Conservation (phyloP, 2,329 filamentous ascomycete species). For the Hymenotorrendiella dingleyae region DNA sequence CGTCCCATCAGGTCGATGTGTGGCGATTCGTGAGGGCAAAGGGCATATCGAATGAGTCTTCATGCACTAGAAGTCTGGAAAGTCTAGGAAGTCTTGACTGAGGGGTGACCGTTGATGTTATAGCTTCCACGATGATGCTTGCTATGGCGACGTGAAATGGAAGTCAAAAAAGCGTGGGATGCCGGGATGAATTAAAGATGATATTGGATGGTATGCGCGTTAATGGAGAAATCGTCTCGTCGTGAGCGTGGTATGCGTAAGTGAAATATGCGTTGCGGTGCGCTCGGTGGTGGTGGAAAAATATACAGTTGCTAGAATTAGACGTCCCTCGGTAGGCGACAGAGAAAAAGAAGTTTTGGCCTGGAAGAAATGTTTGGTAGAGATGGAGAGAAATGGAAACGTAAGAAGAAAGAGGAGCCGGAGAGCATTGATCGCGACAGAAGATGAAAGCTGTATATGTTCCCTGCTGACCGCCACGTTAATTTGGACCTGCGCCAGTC, state of each 20-base stretch:
- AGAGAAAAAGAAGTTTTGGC: too few relatives aligned
- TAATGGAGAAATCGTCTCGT: conserved; percentile 5
- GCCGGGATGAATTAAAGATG: neutral
- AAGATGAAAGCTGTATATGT: neutral
- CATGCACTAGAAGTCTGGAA: neutral
- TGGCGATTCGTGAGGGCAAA: neutral
- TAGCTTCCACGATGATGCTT: conserved; percentile 7
- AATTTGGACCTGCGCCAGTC: conserved; percentile 3
- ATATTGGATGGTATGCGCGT: neutral
- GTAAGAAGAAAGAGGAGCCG: neutral
- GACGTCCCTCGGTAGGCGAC: neutral
- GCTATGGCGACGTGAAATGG: neutral
- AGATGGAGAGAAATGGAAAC: conserved; percentile 4
- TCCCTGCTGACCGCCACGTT: neutral
- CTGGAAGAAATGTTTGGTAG: too few relatives aligned
- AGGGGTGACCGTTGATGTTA: conserved; percentile 1
- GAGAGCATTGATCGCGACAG: conserved; percentile 1
- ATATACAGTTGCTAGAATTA: neutral
- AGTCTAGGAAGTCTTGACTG: neutral
- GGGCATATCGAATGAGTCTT: conserved; percentile 1
- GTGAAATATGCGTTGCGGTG: neutral
- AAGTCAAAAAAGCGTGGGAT: neutral
- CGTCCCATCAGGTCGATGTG: conserved; percentile 6
- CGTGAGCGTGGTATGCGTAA: conserved; percentile 4
- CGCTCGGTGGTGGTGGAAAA: neutral